Evolutionary conservation across 805 yeast species (phyloP), one percentile per base, ranked within the genome.

Genomic region (Ogataea nitratoaversa): DNA sequence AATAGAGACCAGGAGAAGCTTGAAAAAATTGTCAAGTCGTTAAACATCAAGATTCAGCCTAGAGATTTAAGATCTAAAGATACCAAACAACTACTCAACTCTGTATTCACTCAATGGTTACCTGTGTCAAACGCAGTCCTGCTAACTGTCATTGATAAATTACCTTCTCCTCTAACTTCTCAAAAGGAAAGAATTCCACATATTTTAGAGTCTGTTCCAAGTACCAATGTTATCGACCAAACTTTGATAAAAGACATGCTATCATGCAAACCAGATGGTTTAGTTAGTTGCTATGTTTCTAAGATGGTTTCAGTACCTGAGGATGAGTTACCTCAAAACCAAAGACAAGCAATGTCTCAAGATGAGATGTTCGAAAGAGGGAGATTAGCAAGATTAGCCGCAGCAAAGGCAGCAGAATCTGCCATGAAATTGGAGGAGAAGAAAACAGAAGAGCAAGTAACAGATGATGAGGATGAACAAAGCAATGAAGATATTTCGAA

Each of bases 81-180:
- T 55, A 70, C 79, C 34, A 81, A 78, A 46, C 69, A 67, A 40
- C 62, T 88, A 33, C 59, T 89, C 16, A 74, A 71, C 40, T 68
- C 78, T 7, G 74, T 93, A 4, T 79, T 91, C 78, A 78, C 88
- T 1, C 97, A 91, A 57, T 93, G 99, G 97, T 67, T 93, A 18
- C 98, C 99, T 1, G 77, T 93, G 4, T 84, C 97, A 19, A 82
- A 85, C 29, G 86, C 98, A 0, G 75, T 91, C 8, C 65, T 93
- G 22, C 71, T 93, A 8, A 79, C 95, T 1, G 95, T 91, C 4
- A 82, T 90, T 24, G 93, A 88, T 43, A 77, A 78, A 45, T 61
- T 93, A 35, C 96, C 97, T 0, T 84, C 95, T 7, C 99, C 99
- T 1, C 53, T 72, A 5, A 67, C 58, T 1, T 85, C 97, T 0